Evolutionary conservation across 2,329 filamentous ascomycete genomes (phyloP), one percentile per base, ranked within the genome.

Genomic region (Fusarium proliferatum): DNA sequence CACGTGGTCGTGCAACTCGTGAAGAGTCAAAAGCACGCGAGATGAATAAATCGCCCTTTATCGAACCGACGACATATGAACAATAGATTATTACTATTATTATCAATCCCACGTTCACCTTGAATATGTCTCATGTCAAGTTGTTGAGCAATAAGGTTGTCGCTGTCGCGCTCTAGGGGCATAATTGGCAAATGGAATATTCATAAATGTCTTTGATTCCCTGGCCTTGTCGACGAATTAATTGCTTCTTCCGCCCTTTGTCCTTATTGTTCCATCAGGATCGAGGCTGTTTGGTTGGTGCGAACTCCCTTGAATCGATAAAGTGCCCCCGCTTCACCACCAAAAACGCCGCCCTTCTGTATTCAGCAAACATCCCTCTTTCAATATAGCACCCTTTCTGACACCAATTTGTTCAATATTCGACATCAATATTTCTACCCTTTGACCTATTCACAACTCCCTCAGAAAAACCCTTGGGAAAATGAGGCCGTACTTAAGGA

Each of bases 401-500:
- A 43, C 39, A 57, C 38, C 33, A 45, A 26, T 58, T 43, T 36
- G 42, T 55, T 52, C 57, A 60, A 60, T 52, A 60, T 71, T 73
- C 73, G 64, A 64, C 75, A 2, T 58, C 55, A 36, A 58, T 76
- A 75, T 61, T 74, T 11, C 60, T 64, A 58, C 72, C 76, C 76
- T 69, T 69, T 61, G 26, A 51, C 57, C 46, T 28, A 61, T 26
- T 34, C 21, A 61, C 33, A 16, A 61, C 58, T 64, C 68, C 65
- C 52, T 69, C 41, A 49, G 9, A 19, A 60, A 23, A 69, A 30
- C 74, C 75, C 75, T 74, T 59, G 48, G 69, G 33, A 70, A 53
- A 49, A 76, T 67, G 73, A 76, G 63, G 67, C 26, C 34, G 61
- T 65, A 76, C 72, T 77, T 77, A 78, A 78, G 63, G 46, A 61